phyloP scores from a whole-genome alignment of 129 eudicot genomes.

The Gnaphalium uliginosum region DNA sequence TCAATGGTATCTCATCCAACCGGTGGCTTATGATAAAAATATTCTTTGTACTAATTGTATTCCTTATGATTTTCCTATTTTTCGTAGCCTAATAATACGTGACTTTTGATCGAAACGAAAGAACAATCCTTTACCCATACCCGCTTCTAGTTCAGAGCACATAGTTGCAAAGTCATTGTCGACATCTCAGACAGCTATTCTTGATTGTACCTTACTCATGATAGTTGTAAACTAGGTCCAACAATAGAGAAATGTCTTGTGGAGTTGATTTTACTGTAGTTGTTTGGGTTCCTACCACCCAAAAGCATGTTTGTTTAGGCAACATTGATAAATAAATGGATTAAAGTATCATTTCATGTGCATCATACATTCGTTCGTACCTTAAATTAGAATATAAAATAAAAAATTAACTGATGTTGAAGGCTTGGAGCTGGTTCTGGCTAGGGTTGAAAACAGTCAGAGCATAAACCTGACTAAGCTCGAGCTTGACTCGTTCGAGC shows the following conservation, averaged over 20 bases:
- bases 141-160: constrained; percentile 3
- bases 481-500: too few relatives aligned
- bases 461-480: too few relatives aligned
- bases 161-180: not conserved
- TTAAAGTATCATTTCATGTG: not conserved
- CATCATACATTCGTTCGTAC: too few relatives aligned
- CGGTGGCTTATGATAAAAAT: constrained; percentile 90
- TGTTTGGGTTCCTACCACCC: not conserved
- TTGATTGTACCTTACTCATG: constrained; percentile 11
- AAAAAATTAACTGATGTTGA: too few relatives aligned
- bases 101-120: constrained; percentile 16
- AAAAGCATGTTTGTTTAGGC: not conserved
- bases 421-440: too few relatives aligned
- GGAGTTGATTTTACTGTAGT: not conserved
- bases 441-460: too few relatives aligned
- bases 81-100: constrained; percentile 57
- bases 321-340: not conserved
- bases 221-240: constrained; percentile 15
- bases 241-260: constrained; percentile 6
- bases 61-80: constrained; percentile 76
- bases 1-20: constrained; percentile 83
- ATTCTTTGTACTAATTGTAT: constrained; percentile 67
- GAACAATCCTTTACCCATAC: constrained; percentile 15
- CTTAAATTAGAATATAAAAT: too few relatives aligned
- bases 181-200: not conserved